Base-by-base conservation (phyloP, 768 basidiomycete genomes). In the Tulasnella sp. region DNA sequence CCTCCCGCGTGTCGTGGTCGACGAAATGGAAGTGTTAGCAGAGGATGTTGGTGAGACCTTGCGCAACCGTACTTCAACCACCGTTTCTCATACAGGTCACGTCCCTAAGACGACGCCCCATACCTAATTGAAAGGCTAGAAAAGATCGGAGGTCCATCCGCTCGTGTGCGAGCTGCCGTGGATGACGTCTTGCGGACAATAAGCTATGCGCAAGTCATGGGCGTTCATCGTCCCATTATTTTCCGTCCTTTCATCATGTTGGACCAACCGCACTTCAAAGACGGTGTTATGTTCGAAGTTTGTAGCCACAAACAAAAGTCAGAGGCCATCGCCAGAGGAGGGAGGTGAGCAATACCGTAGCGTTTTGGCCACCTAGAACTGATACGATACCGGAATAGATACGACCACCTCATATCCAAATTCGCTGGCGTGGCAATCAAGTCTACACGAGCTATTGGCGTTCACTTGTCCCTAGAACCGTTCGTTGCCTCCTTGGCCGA, bases 401-500 rank as follows among this genome's bases (percentile, higher is more conserved):
- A 89, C 59, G 86, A 90, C 65, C 74, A 76, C 53, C 67, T 89
- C 36, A 83, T 91, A 55, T 59, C 71, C 12, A 75, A 77, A 6
- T 82, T 81, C 64, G 72, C 78, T 3, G 73, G 78, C 2, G 72
- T 77, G 9, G 39, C 60, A 14, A 46, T 58, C 49, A 62, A 81
- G 15, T 65, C 74, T 11, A 71, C 78, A 5, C 82, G 83, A 59
- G 88, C 84, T 0, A 72, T 86, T 40, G 86, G 80, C 0, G 68
- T 89, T 7, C 86, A 89, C 62, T 82, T 91, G 35, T 79, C 81
- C 3, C 70, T 90, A 3, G 85, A 90, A 66, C 85, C 83, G 71
- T 85, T 91, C 59, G 79, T 83, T 0, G 70, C 75, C 0, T 75
- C 79, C 9, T 72, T 90, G 1, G 86, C 84, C 0, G 72, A 79